Evolutionary conservation across 176 grass and related monocot species (phyloP).

Genomic region (Hsuehochloa calcarea): DNA sequence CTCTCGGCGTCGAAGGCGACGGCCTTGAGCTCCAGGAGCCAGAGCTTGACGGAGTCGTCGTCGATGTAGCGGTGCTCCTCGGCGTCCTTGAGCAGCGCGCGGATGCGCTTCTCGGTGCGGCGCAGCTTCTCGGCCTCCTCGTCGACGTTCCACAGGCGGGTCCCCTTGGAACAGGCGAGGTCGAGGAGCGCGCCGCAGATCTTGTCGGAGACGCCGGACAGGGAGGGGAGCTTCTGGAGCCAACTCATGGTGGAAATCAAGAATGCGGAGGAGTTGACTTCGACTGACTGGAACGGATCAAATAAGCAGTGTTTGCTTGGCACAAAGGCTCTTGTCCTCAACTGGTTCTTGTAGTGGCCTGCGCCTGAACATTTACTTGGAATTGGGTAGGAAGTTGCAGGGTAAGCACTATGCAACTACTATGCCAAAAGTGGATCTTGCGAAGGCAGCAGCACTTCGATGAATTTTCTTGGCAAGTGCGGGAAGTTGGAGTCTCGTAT

Average conservation of each 20-base stretch:
- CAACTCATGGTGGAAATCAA: background rate
- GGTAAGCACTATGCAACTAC: background rate
- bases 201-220: background rate
- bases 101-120: constrained; percentile 17
- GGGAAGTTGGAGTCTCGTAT: background rate
- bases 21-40: constrained; percentile 33
- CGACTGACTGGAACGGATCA: too few relatives aligned
- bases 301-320: background rate
- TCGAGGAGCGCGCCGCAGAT: background rate
- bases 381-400: background rate
- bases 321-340: background rate
- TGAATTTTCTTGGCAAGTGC: background rate
- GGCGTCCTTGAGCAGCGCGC: constrained; percentile 35
- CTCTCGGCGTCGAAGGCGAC: constrained; percentile 37
- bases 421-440: background rate
- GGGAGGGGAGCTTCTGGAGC: background rate
- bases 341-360: background rate
- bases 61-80: constrained; percentile 38
- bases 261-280: background rate
- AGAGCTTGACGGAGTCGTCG: constrained; percentile 1
- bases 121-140: constrained; percentile 25
- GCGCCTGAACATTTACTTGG: background rate
- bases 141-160: constrained; percentile 12
- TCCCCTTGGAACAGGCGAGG: background rate
- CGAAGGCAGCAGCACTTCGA: background rate